phyloP scores from a whole-genome alignment of 192 early-diverging fungal species.

The Gigaspora rosea region DNA sequence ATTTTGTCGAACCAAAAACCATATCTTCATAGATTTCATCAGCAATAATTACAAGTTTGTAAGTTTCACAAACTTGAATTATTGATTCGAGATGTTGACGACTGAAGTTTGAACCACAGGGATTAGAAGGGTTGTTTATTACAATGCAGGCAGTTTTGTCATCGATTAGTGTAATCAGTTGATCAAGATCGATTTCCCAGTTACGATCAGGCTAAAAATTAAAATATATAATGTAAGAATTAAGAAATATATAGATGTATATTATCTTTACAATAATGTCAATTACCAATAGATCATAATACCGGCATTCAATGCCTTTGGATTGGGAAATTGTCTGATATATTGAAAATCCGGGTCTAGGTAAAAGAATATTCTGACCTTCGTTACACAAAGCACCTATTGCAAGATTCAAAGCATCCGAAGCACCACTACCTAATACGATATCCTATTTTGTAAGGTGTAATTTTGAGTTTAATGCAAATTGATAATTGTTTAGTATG shows the following conservation, averaged over 20 bases:
- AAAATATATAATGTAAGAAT: neutral
- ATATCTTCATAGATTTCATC: conserved; percentile 94
- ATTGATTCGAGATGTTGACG: conserved; percentile 71
- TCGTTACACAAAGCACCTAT: conserved; percentile 72
- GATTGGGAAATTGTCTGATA: conserved; percentile 80
- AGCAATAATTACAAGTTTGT: conserved; percentile 80
- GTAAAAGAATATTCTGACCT: conserved; percentile 85
- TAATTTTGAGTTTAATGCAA: neutral
- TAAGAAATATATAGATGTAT: neutral
- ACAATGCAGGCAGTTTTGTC: conserved; percentile 76
- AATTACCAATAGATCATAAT: conserved; percentile 75
- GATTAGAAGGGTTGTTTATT: conserved; percentile 93
- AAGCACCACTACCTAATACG: conserved; percentile 79
- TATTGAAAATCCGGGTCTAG: conserved; percentile 83
- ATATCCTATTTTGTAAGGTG: conserved; percentile 61
- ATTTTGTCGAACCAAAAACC: conserved; percentile 65
- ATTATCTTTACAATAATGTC: neutral
- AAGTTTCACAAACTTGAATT: conserved; percentile 68
- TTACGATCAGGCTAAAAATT: conserved; percentile 68
- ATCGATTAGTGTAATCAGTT: conserved; percentile 81
- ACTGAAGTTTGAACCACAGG: conserved; percentile 86
- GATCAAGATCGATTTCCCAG: conserved; percentile 84
- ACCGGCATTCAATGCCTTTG: conserved; percentile 75
- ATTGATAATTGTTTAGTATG: too few relatives aligned
- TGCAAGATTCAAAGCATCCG: conserved; percentile 73